Evolutionary conservation across 2,329 filamentous ascomycete genomes (phyloP).

Genomic region (Fusarium heterosporum): DNA sequence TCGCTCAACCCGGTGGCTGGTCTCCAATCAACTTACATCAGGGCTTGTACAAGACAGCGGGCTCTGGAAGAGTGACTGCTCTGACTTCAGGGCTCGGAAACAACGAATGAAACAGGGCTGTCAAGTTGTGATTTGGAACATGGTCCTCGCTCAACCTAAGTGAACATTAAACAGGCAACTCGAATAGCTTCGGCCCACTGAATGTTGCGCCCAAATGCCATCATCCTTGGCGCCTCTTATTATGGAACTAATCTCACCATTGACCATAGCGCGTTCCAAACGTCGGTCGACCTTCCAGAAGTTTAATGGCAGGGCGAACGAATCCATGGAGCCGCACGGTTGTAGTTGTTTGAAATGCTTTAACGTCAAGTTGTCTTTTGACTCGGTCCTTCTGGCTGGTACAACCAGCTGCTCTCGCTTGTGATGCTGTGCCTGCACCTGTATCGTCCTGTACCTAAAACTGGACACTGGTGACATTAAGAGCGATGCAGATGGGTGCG

Average conservation of each 20-base stretch:
- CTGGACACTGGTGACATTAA: constrained; percentile 34
- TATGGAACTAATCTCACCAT: constrained; percentile 47
- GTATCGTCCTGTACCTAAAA: constrained; percentile 33
- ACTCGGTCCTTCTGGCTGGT: constrained; percentile 27
- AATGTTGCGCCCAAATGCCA: constrained; percentile 43
- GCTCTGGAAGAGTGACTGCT: background rate
- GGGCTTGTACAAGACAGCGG: background rate
- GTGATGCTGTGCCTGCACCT: constrained; percentile 15
- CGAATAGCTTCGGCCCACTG: constrained; percentile 35
- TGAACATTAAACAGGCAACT: constrained; percentile 26
- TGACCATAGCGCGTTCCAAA: constrained; percentile 46
- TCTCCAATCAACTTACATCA: constrained; percentile 40
- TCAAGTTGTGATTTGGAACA: background rate
- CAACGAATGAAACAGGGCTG: background rate
- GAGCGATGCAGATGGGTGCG: constrained; percentile 31
- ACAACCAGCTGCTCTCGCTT: constrained; percentile 22
- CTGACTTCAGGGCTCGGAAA: background rate
- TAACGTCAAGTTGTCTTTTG: constrained; percentile 21
- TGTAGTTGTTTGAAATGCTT: constrained; percentile 35
- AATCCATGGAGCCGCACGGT: constrained; percentile 44
- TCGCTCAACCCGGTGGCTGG: constrained; percentile 7
- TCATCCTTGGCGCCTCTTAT: constrained; percentile 40
- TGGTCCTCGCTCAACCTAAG: constrained; percentile 34
- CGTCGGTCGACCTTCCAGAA: constrained; percentile 47
- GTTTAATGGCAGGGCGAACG: constrained; percentile 45